Base-by-base conservation (phyloP, 2,329 filamentous ascomycete species). In the Corynespora cassiicola region DNA sequence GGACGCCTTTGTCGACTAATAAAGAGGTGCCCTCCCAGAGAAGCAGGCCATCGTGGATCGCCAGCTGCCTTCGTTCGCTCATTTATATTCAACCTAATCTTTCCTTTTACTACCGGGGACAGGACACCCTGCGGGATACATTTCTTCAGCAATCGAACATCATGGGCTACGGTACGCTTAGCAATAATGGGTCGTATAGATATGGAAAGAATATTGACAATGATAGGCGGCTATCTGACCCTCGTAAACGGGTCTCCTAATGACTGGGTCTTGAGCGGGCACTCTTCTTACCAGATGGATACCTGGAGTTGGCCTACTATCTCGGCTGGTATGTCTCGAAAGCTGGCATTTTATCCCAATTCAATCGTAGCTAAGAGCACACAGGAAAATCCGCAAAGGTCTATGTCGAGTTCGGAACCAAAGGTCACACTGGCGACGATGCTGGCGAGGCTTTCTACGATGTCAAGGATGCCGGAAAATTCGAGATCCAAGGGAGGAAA, bases 161-260 rank as follows among this genome's bases (percentile, higher is more conserved):
- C 15, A 64, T 63, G 58, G 56, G 57, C 42, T 56, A 50, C 42
- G 60, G 60, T 60, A 52, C 26, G 29, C 19, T 22, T 20, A 4
- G n/a, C 12, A 12, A n/a, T 5, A 22, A 11, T 26, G 8, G 8
- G 18, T 6, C 10, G 23, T 16, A 6, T 12, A 15, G 17, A 12
- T 15, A 21, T 20, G 19, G 11, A 25, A 17, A 12, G 22, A 21
- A 25, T 21, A 26, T 24, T 20, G 11, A 12, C 37, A 26, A 40
- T 21, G 24, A 26, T 29, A 61, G 65, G 63, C 28, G 67, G 69
- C 38, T 62, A 51, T 19, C 50, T 72, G 28, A 66, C 66, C 9
- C 37, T 72, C 16, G 52, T 72, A 31, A 72, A 73, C 52, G 69
- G 67, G 14, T 69, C 65, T n/a, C 66, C 69, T 2, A 65, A 67